Evolutionary conservation across 305 asterid species (phyloP).

Genomic region (Lippia alba): DNA sequence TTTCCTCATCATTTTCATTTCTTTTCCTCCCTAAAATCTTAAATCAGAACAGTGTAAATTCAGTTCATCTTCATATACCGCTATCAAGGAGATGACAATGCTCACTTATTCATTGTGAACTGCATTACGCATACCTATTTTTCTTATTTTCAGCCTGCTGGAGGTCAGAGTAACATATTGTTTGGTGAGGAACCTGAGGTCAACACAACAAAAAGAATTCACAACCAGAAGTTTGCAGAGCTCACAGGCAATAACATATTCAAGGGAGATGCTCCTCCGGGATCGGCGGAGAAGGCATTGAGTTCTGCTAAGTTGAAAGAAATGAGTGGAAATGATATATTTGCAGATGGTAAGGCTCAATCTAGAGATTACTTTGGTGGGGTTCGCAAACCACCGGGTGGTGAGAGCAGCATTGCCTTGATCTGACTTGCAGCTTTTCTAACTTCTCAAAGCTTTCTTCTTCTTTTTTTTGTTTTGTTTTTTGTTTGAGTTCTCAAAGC

Average conservation of each 20-base stretch:
- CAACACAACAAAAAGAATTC: slow-evolving; percentile 71
- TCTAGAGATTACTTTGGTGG: slow-evolving; percentile 86
- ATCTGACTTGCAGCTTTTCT: slow-evolving; percentile 38
- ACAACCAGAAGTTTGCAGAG: slow-evolving; percentile 83
- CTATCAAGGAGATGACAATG: not conserved
- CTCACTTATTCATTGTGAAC: not conserved
- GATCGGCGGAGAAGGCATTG: slow-evolving; percentile 78
- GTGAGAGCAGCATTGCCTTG: slow-evolving; percentile 86
- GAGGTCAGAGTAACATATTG: slow-evolving; percentile 86
- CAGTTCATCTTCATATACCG: not conserved
- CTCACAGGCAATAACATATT: slow-evolving; percentile 80
- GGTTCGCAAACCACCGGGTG: slow-evolving; percentile 88
- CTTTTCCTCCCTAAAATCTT: too few species aligned
- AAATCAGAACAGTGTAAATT: not conserved
- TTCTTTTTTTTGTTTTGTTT: too few species aligned
- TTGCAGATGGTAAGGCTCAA: slow-evolving; percentile 73
- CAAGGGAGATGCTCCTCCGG: slow-evolving; percentile 76
- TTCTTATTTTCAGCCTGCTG: slow-evolving; percentile 71
- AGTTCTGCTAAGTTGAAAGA: slow-evolving; percentile 84
- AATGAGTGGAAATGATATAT: slow-evolving; percentile 83
- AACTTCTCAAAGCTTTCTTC: not conserved
- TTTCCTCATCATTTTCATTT: too few species aligned
- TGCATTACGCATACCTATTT: not conserved
- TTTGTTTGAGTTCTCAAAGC: too few species aligned
- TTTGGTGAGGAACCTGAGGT: slow-evolving; percentile 82